phyloP scores from a whole-genome alignment of 208 protist genomes.

The Trichomonas vaginalis region DNA sequence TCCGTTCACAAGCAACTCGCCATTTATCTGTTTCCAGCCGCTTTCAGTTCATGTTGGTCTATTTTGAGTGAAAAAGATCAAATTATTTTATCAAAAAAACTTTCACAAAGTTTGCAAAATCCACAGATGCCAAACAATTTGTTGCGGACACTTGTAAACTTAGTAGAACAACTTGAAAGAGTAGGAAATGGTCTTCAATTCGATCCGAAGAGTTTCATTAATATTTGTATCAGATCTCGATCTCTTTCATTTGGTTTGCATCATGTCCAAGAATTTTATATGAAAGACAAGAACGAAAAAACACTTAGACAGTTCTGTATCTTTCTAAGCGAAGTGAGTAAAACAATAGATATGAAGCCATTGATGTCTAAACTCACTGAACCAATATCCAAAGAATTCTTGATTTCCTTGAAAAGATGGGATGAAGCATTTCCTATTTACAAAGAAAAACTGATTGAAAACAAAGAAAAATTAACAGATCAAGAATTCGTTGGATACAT shows the following conservation, averaged over 20 bases:
- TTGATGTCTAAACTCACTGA: background rate
- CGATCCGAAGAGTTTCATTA: background rate
- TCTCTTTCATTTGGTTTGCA: background rate
- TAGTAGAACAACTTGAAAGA: background rate
- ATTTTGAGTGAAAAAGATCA: background rate
- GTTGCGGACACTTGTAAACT: background rate
- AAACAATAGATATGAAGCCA: background rate
- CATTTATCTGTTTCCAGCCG: background rate
- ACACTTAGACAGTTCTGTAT: background rate
- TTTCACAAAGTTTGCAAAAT: background rate
- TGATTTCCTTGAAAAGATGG: background rate
- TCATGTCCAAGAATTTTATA: background rate
- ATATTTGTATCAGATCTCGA: background rate
- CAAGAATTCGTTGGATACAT: background rate
- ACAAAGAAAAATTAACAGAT: background rate
- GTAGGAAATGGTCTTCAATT: background rate
- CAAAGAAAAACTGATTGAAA: background rate
- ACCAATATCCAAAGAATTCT: background rate
- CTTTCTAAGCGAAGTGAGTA: background rate
- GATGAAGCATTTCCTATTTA: background rate
- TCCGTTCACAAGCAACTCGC: background rate
- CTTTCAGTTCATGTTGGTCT: background rate
- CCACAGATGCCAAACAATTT: background rate
- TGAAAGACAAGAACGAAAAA: background rate
- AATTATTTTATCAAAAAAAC: background rate